Percentiles rank a stretch among this genome's conserved stretches.
Conservation (phyloP, 2,329 filamentous ascomycete species). For the Saccharata proteae region DNA sequence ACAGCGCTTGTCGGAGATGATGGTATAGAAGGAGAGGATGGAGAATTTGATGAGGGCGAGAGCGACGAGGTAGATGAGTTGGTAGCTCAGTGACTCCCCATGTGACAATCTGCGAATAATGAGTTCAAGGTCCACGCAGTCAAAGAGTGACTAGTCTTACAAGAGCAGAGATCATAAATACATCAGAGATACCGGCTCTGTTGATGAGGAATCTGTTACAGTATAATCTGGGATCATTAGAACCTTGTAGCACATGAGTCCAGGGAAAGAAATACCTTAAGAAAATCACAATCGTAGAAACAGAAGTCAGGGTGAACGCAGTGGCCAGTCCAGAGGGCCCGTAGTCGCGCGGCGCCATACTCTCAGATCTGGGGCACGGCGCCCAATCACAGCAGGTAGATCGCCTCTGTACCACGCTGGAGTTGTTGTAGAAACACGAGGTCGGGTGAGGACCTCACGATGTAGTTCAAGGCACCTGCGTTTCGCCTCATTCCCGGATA, state of each 20-base stretch:
- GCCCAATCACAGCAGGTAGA: too few relatives aligned
- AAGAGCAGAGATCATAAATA: constrained; percentile 2
- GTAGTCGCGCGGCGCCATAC: constrained; percentile 4
- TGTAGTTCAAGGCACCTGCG: too few relatives aligned
- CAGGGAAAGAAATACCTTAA: constrained; percentile 2
- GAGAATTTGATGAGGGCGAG: constrained; percentile 21
- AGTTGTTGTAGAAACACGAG: too few relatives aligned
- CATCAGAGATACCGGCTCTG: constrained; percentile 4
- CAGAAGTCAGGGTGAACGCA: constrained; percentile 3
- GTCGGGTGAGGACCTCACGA: too few relatives aligned
- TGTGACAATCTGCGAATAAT: constrained; percentile 16
- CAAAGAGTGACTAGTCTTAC: background rate
- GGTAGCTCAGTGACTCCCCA: constrained; percentile 24
- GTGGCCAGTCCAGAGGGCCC: constrained; percentile 3
- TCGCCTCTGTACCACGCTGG: too few relatives aligned
- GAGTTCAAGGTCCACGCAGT: background rate
- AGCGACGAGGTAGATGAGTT: constrained; percentile 16
- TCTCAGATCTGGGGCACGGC: too few relatives aligned
- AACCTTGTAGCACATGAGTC: too few relatives aligned
- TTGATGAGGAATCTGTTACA: constrained; percentile 6
- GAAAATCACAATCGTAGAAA: constrained; percentile 6
- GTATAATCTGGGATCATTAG: constrained; percentile 6
- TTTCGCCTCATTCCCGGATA: too few relatives aligned
- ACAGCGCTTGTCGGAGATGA: constrained; percentile 21
- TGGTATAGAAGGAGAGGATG: constrained; percentile 23